Evolutionary conservation across 257 asterid species (phyloP).

Genomic region (Solanum habrochaites): DNA sequence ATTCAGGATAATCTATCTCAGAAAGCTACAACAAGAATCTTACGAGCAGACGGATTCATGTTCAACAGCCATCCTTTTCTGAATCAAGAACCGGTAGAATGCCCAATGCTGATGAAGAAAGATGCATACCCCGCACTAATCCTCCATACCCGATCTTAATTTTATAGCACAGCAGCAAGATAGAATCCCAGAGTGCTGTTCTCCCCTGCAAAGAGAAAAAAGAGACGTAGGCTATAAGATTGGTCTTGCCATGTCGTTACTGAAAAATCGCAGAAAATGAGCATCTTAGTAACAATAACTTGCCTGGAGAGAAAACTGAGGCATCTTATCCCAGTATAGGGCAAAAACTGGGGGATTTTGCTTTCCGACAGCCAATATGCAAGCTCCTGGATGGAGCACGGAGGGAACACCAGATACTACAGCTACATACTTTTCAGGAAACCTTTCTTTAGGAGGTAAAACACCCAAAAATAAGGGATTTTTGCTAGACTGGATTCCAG

Average conservation of each 20-base stretch:
- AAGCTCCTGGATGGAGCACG: conserved; percentile 91
- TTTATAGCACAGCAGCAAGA: conserved; percentile 63
- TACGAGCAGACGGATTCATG: neutral
- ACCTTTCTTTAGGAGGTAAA: conserved; percentile 86
- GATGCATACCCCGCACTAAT: conserved; percentile 81
- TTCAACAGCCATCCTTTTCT: conserved; percentile 36
- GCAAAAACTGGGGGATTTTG: conserved; percentile 79
- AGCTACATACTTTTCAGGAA: conserved; percentile 86
- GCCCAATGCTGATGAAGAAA: conserved; percentile 76
- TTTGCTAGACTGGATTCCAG: conserved; percentile 79
- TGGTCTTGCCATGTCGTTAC: neutral
- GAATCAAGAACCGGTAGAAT: conserved; percentile 70
- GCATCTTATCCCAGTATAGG: conserved; percentile 83
- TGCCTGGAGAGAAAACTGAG: conserved; percentile 95
- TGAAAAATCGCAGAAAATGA: neutral
- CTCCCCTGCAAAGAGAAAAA: conserved; percentile 55
- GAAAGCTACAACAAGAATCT: neutral
- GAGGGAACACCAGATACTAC: conserved; percentile 71
- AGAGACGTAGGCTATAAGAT: neutral
- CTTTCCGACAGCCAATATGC: conserved; percentile 79
- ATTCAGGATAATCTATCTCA: neutral
- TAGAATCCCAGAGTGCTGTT: conserved; percentile 90
- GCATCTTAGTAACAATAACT: conserved; percentile 1
- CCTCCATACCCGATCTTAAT: conserved; percentile 68
- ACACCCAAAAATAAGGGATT: conserved; percentile 86